These are phyloP conservation scores for Lenzites betulinus DNA, from an alignment of 768 basidiomycete species.

Conservation along the genomic window DNA sequence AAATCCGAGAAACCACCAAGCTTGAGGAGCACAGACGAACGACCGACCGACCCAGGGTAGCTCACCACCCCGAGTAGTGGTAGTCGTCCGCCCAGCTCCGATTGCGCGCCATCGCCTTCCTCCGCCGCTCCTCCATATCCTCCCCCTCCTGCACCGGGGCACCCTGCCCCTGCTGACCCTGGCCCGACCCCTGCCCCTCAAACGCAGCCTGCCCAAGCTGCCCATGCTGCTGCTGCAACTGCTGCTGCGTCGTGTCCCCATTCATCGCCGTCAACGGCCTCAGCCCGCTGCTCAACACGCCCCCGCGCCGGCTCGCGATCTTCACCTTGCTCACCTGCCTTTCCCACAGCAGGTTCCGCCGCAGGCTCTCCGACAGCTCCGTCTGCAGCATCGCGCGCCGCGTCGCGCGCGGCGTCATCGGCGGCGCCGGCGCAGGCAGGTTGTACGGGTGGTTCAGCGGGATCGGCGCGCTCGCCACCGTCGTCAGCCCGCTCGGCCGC, in stretches of 20 bases:
- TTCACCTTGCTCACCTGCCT: slow-evolving; percentile 63
- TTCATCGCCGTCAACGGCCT: slow-evolving; percentile 38
- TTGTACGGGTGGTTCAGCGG: slow-evolving; percentile 71
- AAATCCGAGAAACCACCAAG: neutral
- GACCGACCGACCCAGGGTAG: neutral
- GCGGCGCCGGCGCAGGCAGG: slow-evolving; percentile 61
- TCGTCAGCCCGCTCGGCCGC: slow-evolving; percentile 34
- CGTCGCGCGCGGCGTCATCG: slow-evolving; percentile 85
- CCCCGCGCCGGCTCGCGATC: slow-evolving; percentile 36
- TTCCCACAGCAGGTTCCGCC: slow-evolving; percentile 82
- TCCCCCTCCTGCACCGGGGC: slow-evolving; percentile 39
- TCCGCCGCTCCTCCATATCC: slow-evolving; percentile 44
- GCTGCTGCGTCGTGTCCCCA: slow-evolving; percentile 11
- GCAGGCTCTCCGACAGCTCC: slow-evolving; percentile 82
- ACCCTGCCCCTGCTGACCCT: slow-evolving; percentile 17
- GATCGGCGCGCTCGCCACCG: slow-evolving; percentile 51
- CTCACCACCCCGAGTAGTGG: slow-evolving; percentile 67
- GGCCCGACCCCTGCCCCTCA: neutral
- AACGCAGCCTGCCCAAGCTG: neutral
- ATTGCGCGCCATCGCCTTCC: slow-evolving; percentile 56
- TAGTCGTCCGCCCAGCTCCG: slow-evolving; percentile 71
- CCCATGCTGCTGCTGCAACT: slow-evolving; percentile 18
- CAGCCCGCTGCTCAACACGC: slow-evolving; percentile 32
- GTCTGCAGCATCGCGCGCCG: slow-evolving; percentile 81
- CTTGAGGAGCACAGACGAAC: neutral